Evolutionary conservation across 1,284 basidiomycete genomes (phyloP), one percentile per base, ranked within the genome.

Genomic region (Cerioporus squamosus): DNA sequence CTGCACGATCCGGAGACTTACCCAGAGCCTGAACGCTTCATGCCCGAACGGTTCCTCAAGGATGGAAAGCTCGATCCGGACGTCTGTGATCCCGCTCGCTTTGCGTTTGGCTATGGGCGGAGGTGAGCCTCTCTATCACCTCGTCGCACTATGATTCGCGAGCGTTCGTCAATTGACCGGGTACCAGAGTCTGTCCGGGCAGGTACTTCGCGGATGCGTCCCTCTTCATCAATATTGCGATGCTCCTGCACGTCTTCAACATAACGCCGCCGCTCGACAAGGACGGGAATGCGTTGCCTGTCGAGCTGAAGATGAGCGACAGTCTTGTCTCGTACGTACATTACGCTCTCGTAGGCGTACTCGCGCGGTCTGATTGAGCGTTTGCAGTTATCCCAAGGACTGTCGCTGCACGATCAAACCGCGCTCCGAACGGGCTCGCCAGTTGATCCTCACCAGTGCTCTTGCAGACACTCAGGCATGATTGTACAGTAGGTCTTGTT

Each of bases 211-310:
- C 61, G 0, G 61, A 63, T 8, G 53, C 31, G 2, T 76, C 76
- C 0, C 38, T 79, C 12, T 77, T 76, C 56, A 77, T 80, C 56
- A 76, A 75, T 61, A 67, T 79, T 20, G 70, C 77, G 0, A 70
- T 75, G 1, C 69, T 81, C 7, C 66, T 77, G 0, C 79, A 77
- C 76, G 75, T 71, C 1, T 79, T 79, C 60, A 67, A 77, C 50
- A 75, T 78, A 45, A 55, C 65, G 17, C 75, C 73, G 12, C 66
- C 68, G 2, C 33, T 72, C 14, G 71, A 72, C 17, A 36, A 49
- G 14, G 36, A 59, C 9, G 65, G 61, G 1, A 18, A 48, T 7
- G 5, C 33, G 14, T 4, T 14, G 3, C 1, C 9, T 15, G 12
- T 36, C 3, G 33, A 36, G 33, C 33, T 36, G 33, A 36, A 36